Percentiles rank a stretch among this genome's conserved stretches.
phyloP scores from a whole-genome alignment of 2,329 filamentous ascomycete species.

The Colletotrichum orbiculare region DNA sequence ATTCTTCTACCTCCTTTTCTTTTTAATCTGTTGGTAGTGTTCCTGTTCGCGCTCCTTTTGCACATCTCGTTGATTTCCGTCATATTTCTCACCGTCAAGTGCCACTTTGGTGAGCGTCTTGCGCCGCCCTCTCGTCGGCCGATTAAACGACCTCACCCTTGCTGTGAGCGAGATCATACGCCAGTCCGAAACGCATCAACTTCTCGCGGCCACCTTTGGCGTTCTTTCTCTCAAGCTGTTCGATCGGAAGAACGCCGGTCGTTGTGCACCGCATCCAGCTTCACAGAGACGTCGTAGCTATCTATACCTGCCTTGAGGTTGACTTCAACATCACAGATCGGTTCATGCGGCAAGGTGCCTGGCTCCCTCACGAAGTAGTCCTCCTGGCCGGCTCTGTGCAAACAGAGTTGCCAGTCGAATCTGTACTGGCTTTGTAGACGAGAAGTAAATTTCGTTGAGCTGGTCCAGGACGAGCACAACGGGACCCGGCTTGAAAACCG shows the following conservation, averaged over 20 bases:
- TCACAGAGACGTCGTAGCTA: slow-evolving; percentile 78
- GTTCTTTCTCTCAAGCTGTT: slow-evolving; percentile 74
- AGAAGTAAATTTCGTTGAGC: slow-evolving; percentile 68
- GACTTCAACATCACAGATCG: slow-evolving; percentile 81
- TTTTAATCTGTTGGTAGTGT: slow-evolving; percentile 51
- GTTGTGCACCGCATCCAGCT: slow-evolving; percentile 74
- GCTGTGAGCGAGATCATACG: slow-evolving; percentile 77
- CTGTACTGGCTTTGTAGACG: slow-evolving; percentile 67
- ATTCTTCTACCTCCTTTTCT: slow-evolving; percentile 47
- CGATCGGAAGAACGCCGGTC: slow-evolving; percentile 61
- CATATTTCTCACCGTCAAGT: slow-evolving; percentile 52
- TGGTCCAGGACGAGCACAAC: slow-evolving; percentile 68
- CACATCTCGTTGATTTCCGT: slow-evolving; percentile 51
- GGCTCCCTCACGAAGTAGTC: slow-evolving; percentile 66
- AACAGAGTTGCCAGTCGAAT: slow-evolving; percentile 64
- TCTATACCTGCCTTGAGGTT: slow-evolving; percentile 73
- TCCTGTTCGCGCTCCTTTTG: slow-evolving; percentile 51
- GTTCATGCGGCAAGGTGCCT: slow-evolving; percentile 69
- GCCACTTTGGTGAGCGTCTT: slow-evolving; percentile 57
- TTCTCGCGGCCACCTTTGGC: slow-evolving; percentile 76
- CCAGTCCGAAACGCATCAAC: slow-evolving; percentile 74
- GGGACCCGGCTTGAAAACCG: slow-evolving; percentile 58
- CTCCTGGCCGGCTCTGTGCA: slow-evolving; percentile 61
- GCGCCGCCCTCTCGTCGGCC: slow-evolving; percentile 58
- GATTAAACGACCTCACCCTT: slow-evolving; percentile 67